phyloP scores from a whole-genome alignment of 83 land plant genomes.

The Larix sibirica region DNA sequence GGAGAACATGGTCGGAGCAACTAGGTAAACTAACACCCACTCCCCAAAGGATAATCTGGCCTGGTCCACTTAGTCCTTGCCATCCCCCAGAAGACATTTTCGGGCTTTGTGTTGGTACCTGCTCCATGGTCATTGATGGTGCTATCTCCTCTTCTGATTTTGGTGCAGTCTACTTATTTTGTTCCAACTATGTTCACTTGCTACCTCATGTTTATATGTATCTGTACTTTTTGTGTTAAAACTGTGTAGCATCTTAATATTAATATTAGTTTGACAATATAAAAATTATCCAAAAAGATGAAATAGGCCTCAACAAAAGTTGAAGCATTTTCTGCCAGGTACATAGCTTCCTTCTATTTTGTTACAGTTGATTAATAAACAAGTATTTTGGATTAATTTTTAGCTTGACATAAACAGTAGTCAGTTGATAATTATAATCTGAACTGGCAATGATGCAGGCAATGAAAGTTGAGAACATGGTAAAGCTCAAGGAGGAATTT shows the following conservation, averaged over 20 bases:
- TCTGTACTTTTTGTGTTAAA: background rate
- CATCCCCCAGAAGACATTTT: too few relatives aligned
- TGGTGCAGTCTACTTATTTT: background rate
- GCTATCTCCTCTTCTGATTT: too few relatives aligned
- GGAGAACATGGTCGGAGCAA: too few relatives aligned
- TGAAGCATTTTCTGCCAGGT: background rate
- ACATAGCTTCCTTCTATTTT: background rate
- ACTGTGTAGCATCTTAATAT: background rate
- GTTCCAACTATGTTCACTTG: background rate
- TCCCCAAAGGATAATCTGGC: too few relatives aligned
- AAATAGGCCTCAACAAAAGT: background rate
- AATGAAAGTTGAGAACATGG: slow-evolving; percentile 96
- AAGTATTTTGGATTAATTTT: background rate
- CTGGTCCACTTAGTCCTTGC: too few relatives aligned
- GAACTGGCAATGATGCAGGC: slow-evolving; percentile 45
- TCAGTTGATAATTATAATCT: background rate
- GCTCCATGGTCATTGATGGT: too few relatives aligned
- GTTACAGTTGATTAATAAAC: background rate
- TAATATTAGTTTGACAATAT: background rate
- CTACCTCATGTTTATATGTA: background rate
- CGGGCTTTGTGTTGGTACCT: too few relatives aligned
- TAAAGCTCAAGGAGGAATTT: slow-evolving; percentile 90
- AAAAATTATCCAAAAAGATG: background rate
- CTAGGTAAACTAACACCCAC: too few relatives aligned
- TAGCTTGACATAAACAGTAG: background rate